Conservation (phyloP, 1,284 basidiomycete species). For the Leccinum brunneo-olivaceum region DNA sequence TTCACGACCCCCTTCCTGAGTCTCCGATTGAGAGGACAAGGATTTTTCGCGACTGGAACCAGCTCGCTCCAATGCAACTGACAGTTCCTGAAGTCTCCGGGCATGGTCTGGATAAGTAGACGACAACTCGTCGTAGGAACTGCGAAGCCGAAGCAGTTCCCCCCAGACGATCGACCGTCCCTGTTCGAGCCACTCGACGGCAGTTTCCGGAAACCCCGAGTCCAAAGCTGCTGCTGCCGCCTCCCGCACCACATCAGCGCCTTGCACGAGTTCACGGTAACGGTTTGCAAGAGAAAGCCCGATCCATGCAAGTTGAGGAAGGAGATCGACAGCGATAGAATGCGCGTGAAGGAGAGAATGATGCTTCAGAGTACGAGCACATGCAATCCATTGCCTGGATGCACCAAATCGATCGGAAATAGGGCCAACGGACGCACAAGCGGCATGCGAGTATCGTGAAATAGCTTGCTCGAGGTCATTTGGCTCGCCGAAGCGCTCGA, state of each 20-base stretch:
- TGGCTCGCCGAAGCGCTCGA: neutral
- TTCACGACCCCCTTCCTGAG: neutral
- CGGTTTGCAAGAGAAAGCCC: neutral
- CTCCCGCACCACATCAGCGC: no score
- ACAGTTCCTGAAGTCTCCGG: neutral
- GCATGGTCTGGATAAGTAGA: conserved; percentile 1
- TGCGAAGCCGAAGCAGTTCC: no score
- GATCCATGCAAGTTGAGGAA: neutral
- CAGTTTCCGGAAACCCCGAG: neutral
- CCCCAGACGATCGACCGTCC: neutral
- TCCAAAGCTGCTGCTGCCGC: neutral
- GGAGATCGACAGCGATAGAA: neutral
- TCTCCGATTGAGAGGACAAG: neutral
- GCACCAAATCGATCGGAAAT: neutral
- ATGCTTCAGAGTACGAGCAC: neutral
- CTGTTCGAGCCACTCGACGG: neutral
- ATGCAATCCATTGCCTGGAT: neutral
- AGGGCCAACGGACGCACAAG: neutral
- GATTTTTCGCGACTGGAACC: neutral
- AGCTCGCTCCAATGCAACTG: neutral
- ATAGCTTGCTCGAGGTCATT: neutral
- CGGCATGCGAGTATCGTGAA: neutral
- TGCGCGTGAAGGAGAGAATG: neutral
- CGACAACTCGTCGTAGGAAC: neutral
- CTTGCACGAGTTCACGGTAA: no score